Base-by-base conservation (phyloP, 139 green algal species). In the Bryopsis sp. region DNA sequence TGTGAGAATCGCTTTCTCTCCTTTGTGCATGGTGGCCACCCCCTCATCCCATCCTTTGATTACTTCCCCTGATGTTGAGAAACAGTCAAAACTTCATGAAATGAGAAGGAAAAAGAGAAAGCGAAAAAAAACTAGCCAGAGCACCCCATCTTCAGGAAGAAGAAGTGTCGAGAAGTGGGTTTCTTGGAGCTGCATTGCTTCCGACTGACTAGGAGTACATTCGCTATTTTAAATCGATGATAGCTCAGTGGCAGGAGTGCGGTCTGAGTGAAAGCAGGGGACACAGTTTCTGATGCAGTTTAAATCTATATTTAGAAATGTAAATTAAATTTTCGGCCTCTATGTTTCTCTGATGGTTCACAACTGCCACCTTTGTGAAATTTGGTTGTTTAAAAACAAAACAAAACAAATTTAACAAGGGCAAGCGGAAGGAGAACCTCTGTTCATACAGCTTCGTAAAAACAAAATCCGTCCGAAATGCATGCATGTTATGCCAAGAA, bases 11-110 rank as follows among this genome's bases (percentile, higher is more conserved):
- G 81, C 72, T 73, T 89, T 87, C 79, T 99, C 91, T 5, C 93
- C 95, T 73, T 89, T 93, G 74, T 88, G 92, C 93, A 99, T 98
- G 2, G 76, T 89, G 5, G 81, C 86, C 46, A 99, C 88, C 11
- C 90, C 93, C 37, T 82, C 36, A 74, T 99, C 94, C 92, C 92
- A 97, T 5, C 87, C 93, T 76, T 97, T 96, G 78, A 98, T 99
- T 6, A 97, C 92, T 19, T 84, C 72, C 35, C 88, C 85, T 84
- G 72, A 0, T 8, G 4, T 5, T 57, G 7, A 1, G 2, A 39
- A 54, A 54, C 50, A 3, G 11, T 7, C 6, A 24, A 33, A n/a
- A n/a, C 2, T 61, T 11, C 11, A 35, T 6, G 24, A 31, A 29
- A 59, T 46, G 37, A 35, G 38, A 5, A n/a, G 7, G 39, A 29